phyloP scores from a whole-genome alignment of 1,139 yeast genomes.

The Candida glucosophila region DNA sequence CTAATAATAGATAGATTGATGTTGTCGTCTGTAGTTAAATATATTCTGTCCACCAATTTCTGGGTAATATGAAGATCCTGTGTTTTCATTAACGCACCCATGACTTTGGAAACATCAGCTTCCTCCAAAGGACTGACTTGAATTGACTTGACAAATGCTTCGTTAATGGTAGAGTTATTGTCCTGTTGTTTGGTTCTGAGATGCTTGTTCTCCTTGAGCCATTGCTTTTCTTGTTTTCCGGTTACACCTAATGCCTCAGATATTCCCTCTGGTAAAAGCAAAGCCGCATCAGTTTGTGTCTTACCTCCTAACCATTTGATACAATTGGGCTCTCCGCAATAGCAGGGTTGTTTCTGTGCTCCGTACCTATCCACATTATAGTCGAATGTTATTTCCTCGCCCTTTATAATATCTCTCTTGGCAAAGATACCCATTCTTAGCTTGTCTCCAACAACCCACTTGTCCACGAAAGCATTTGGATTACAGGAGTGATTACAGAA shows the following conservation, averaged over 20 bases:
- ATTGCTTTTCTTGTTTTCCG: conserved; percentile 48
- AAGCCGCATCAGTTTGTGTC: conserved; percentile 87
- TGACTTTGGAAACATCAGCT: conserved; percentile 67
- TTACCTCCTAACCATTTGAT: conserved; percentile 92
- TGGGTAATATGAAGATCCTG: conserved; percentile 61
- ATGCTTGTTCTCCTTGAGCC: conserved; percentile 54
- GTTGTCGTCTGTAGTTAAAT: conserved; percentile 44
- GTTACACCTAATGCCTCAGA: conserved; percentile 84
- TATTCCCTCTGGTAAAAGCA: conserved; percentile 71
- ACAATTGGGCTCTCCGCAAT: conserved; percentile 90
- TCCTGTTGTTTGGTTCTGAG: conserved; percentile 38
- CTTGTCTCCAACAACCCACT: conserved; percentile 93
- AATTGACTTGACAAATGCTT: conserved; percentile 54
- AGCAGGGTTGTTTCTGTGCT: conserved; percentile 88
- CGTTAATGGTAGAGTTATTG: conserved; percentile 54
- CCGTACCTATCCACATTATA: conserved; percentile 96
- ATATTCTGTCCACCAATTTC: conserved; percentile 62
- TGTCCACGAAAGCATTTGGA: conserved; percentile 91
- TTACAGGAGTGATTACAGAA: conserved; percentile 92
- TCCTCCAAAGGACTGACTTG: conserved; percentile 44
- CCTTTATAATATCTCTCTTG: conserved; percentile 57
- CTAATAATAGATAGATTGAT: conserved; percentile 57
- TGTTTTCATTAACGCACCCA: conserved; percentile 73
- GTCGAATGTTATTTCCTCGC: conserved; percentile 93
- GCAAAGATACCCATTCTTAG: conserved; percentile 94